Evolutionary conservation across 1,284 basidiomycete species (phyloP).

Genomic region (Ceratobasidium sp.): DNA sequence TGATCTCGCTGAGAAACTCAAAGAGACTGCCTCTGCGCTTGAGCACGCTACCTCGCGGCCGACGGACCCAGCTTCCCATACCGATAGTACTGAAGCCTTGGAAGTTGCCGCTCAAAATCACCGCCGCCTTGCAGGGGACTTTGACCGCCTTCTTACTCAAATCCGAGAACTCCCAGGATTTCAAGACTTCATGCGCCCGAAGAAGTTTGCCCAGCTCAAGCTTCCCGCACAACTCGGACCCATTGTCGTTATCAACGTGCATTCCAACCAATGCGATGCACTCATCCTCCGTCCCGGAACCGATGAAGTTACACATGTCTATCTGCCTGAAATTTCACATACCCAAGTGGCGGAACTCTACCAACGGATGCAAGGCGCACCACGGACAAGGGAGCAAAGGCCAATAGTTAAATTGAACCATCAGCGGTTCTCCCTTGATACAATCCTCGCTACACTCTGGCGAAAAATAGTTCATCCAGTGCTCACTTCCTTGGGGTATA

Average conservation of each 20-base stretch:
- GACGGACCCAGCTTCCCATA: too few relatives aligned
- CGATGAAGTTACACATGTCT: conserved; percentile 26
- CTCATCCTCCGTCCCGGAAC: neutral
- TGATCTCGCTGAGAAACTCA: conserved; percentile 11
- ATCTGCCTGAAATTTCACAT: neutral
- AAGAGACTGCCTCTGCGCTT: neutral
- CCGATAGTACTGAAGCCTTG: neutral
- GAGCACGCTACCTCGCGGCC: conserved; percentile 17
- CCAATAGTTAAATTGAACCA: neutral
- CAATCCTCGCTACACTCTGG: neutral
- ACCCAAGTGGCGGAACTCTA: neutral
- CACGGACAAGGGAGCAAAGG: neutral
- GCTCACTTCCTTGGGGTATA: conserved; percentile 4
- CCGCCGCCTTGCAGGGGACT: conserved; percentile 25
- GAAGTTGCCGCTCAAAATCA: conserved; percentile 1
- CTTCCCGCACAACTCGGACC: conserved; percentile 40
- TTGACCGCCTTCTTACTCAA: conserved; percentile 36
- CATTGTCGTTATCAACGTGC: conserved; percentile 46
- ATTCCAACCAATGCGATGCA: too few relatives aligned
- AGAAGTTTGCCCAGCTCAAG: neutral
- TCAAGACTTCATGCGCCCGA: too few relatives aligned
- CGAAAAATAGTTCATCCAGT: conserved; percentile 31
- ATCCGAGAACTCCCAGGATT: conserved; percentile 10
- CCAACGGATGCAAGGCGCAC: neutral
- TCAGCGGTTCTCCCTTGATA: neutral